These are phyloP conservation scores for Hypoxylon sp. DNA, from an alignment of 2,329 filamentous ascomycete species.

Conservation along the genomic window DNA sequence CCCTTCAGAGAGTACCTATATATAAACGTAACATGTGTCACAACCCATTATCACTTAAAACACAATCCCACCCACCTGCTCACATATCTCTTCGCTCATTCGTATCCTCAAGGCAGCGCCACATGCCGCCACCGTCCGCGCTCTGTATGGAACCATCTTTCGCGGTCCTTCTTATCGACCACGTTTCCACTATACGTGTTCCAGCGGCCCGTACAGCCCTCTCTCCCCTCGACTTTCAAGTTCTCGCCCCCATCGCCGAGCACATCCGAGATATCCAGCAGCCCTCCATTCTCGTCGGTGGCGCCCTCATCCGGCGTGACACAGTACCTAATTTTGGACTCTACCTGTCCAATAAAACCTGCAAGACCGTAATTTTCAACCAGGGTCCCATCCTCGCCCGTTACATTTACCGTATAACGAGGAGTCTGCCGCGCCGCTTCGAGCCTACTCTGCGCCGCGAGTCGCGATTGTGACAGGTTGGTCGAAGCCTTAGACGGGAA, in stretches of 20 bases:
- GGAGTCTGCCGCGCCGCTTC: constrained; percentile 54
- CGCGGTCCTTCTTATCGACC: constrained; percentile 62
- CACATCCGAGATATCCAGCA: constrained; percentile 67
- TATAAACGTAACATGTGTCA: constrained; percentile 11
- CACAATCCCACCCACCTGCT: not conserved
- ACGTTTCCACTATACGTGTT: constrained; percentile 52
- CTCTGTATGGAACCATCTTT: constrained; percentile 66
- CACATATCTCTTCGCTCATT: not conserved
- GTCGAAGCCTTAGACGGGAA: constrained; percentile 55
- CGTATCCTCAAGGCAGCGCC: constrained; percentile 33
- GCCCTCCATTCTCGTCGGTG: constrained; percentile 67
- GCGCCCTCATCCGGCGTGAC: constrained; percentile 70
- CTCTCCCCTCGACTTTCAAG: constrained; percentile 49
- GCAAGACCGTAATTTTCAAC: constrained; percentile 68
- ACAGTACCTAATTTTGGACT: constrained; percentile 71
- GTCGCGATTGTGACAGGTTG: constrained; percentile 66
- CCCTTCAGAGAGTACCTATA: constrained; percentile 28
- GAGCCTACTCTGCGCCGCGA: constrained; percentile 68
- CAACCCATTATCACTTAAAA: not conserved
- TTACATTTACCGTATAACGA: constrained; percentile 70
- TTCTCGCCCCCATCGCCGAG: constrained; percentile 63
- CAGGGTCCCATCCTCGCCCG: constrained; percentile 64
- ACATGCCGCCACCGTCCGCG: constrained; percentile 59
- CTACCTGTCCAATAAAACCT: constrained; percentile 72
- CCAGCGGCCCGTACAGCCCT: constrained; percentile 63